phyloP scores from a whole-genome alignment of 2,329 filamentous ascomycete species.

The Lachnellula arida region DNA sequence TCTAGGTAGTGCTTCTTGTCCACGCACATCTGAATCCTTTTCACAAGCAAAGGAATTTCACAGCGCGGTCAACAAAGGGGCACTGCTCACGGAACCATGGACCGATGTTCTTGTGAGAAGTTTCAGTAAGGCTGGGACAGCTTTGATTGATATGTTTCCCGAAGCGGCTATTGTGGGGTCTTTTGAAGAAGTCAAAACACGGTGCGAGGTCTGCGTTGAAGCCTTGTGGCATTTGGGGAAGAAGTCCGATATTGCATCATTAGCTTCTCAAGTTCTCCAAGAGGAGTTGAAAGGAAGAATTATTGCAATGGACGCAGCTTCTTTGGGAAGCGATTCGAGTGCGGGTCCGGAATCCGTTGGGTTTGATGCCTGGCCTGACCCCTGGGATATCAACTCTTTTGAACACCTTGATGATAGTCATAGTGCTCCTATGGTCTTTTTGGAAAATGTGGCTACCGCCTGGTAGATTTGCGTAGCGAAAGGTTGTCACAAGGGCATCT shows the following conservation, averaged over 20 bases:
- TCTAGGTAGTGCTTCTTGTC: slow-evolving; percentile 42
- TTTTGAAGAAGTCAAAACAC: slow-evolving; percentile 29
- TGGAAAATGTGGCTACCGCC: too few relatives aligned
- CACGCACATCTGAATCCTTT: slow-evolving; percentile 29
- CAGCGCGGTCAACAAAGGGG: slow-evolving; percentile 48
- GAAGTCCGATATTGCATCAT: slow-evolving; percentile 49
- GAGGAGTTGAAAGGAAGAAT: too few relatives aligned
- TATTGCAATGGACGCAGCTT: too few relatives aligned
- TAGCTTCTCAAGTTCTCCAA: slow-evolving; percentile 28
- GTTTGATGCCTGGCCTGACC: too few relatives aligned
- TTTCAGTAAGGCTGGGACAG: slow-evolving; percentile 44
- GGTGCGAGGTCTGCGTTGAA: slow-evolving; percentile 45
- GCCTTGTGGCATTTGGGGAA: slow-evolving; percentile 51
- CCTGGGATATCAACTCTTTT: too few relatives aligned
- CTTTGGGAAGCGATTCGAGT: too few relatives aligned
- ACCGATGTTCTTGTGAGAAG: slow-evolving; percentile 50
- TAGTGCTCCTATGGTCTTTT: too few relatives aligned
- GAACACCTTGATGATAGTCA: too few relatives aligned
- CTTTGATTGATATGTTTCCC: slow-evolving; percentile 25
- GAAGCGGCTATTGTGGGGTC: slow-evolving; percentile 25
- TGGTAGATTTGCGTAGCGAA: too few relatives aligned
- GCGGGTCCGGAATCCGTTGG: too few relatives aligned
- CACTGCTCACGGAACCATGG: slow-evolving; percentile 57
- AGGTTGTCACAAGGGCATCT: too few relatives aligned
- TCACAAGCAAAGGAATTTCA: slow-evolving; percentile 42